phyloP scores from a whole-genome alignment of 768 basidiomycete genomes.

The Hygrophoropsis aurantiaca region DNA sequence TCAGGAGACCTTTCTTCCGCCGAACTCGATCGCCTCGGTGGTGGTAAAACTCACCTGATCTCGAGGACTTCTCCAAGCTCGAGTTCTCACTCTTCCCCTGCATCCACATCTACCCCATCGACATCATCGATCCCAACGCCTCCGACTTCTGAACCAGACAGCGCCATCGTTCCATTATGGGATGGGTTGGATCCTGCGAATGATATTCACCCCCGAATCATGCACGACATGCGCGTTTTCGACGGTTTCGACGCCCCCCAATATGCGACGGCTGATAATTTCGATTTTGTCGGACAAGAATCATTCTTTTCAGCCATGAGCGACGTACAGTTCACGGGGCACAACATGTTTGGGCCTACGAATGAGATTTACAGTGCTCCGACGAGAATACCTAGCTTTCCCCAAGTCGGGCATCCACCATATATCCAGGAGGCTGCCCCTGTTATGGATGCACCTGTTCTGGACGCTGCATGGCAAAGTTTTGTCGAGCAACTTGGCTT shows the following conservation, averaged over 20 bases:
- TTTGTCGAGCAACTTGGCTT: slow-evolving; percentile 70
- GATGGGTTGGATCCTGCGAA: slow-evolving; percentile 2
- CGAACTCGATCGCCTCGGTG: slow-evolving; percentile 55
- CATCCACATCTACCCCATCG: slow-evolving; percentile 14
- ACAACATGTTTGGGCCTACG: slow-evolving; percentile 11
- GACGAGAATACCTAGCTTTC: slow-evolving; percentile 14
- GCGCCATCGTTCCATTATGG: slow-evolving; percentile 2
- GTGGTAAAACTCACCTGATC: slow-evolving; percentile 50
- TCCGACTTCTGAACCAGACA: background rate
- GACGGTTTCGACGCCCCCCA: slow-evolving; percentile 32
- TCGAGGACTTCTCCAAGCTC: slow-evolving; percentile 17
- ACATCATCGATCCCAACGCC: background rate
- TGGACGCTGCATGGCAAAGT: slow-evolving; percentile 66
- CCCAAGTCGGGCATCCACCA: slow-evolving; percentile 5
- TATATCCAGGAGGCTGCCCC: slow-evolving; percentile 10
- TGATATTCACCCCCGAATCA: slow-evolving; percentile 38
- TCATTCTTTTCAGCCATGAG: slow-evolving; percentile 28
- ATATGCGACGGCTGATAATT: slow-evolving; percentile 16
- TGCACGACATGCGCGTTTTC: slow-evolving; percentile 50
- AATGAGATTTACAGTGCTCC: slow-evolving; percentile 11
- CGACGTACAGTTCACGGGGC: slow-evolving; percentile 26
- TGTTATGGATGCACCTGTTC: slow-evolving; percentile 28
- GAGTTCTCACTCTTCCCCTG: slow-evolving; percentile 10
- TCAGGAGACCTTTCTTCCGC: slow-evolving; percentile 30
- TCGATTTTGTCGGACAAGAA: slow-evolving; percentile 27